A percentile compares a stretch with the other conserved stretches of the same genome.
These are phyloP conservation scores for Amylostereum areolatum DNA, from an alignment of 1,284 basidiomycete genomes.

Conservation along the genomic window DNA sequence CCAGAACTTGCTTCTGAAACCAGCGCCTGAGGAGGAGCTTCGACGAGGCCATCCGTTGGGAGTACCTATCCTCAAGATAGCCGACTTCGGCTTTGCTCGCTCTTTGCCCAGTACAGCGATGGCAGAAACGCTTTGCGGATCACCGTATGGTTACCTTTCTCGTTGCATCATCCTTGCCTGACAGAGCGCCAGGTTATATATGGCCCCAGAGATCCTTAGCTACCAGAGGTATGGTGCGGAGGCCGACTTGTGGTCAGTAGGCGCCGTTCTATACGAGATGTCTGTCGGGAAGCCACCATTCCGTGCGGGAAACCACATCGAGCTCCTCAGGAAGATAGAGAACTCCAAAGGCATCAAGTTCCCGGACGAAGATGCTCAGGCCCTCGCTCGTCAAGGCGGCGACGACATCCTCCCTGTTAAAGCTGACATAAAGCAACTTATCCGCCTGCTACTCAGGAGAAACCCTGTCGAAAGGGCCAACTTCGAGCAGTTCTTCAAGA, in stretches of 20 bases:
- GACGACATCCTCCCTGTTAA: conserved; percentile 59
- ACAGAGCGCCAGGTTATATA: conserved; percentile 68
- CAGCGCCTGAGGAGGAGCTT: conserved; percentile 74
- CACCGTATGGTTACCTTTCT: conserved; percentile 57
- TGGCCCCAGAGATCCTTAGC: conserved; percentile 97
- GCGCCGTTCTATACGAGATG: conserved; percentile 97
- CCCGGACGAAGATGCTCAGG: conserved; percentile 75
- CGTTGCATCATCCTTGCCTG: not conserved
- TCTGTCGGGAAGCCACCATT: conserved; percentile 90
- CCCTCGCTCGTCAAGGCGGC: conserved; percentile 27
- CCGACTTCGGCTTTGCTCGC: conserved; percentile 97
- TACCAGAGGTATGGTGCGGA: conserved; percentile 99
- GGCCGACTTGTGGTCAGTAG: conserved; percentile 97
- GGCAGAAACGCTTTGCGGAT: conserved; percentile 97
- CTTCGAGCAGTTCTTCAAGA: conserved; percentile 91
- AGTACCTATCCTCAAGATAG: conserved; percentile 92
- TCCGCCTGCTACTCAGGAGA: conserved; percentile 78
- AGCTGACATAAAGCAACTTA: conserved; percentile 83
- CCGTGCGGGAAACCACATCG: conserved; percentile 93
- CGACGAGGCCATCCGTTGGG: conserved; percentile 85
- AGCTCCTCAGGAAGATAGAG: conserved; percentile 92
- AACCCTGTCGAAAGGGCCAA: conserved; percentile 81
- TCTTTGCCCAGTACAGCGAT: conserved; percentile 88
- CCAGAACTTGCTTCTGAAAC: conserved; percentile 90
- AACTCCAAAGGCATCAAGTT: conserved; percentile 82